A percentile compares a stretch with the other conserved stretches of the same genome.
Conservation (phyloP, 2,329 filamentous ascomycete species). For the Lasiodiplodia hormozganensis region DNA sequence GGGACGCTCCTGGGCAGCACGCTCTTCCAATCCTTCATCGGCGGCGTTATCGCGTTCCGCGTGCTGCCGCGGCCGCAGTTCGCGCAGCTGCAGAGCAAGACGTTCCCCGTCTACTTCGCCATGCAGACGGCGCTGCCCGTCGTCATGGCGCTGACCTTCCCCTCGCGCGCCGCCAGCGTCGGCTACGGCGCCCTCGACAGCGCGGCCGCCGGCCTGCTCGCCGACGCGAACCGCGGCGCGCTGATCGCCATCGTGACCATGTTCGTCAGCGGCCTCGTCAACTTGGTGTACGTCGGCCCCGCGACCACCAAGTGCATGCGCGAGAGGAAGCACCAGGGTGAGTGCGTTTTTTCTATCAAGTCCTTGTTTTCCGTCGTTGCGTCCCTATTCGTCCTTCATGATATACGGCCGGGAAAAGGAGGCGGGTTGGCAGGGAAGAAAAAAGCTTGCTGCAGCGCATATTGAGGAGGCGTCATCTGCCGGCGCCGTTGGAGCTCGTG, state of each 20-base stretch:
- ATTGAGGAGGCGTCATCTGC: neutral
- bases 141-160: slow-evolving; percentile 79
- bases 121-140: slow-evolving; percentile 79
- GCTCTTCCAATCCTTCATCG: slow-evolving; percentile 84
- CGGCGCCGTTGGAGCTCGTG: neutral
- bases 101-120: slow-evolving; percentile 89
- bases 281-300: slow-evolving; percentile 75
- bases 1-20: slow-evolving; percentile 86
- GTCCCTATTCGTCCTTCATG: neutral
- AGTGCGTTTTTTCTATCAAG: neutral
- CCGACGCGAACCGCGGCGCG: slow-evolving; percentile 34
- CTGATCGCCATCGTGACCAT: slow-evolving; percentile 70
- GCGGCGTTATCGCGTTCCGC: slow-evolving; percentile 76
- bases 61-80: slow-evolving; percentile 82
- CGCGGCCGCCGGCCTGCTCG: slow-evolving; percentile 2
- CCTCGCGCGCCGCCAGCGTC: slow-evolving; percentile 43
- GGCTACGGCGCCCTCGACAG: slow-evolving; percentile 10
- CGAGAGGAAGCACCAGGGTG: slow-evolving; percentile 73
- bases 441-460: slow-evolving; percentile 27
- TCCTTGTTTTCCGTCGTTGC: neutral
- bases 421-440: slow-evolving; percentile 34
- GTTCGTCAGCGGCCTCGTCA: slow-evolving; percentile 73
- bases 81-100: slow-evolving; percentile 75
- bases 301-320: slow-evolving; percentile 76
- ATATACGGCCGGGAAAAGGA: slow-evolving; percentile 59